Evolutionary conservation across 169 alveolate genomes (phyloP).

Genomic region (Ichthyophthirius multifiliis): DNA sequence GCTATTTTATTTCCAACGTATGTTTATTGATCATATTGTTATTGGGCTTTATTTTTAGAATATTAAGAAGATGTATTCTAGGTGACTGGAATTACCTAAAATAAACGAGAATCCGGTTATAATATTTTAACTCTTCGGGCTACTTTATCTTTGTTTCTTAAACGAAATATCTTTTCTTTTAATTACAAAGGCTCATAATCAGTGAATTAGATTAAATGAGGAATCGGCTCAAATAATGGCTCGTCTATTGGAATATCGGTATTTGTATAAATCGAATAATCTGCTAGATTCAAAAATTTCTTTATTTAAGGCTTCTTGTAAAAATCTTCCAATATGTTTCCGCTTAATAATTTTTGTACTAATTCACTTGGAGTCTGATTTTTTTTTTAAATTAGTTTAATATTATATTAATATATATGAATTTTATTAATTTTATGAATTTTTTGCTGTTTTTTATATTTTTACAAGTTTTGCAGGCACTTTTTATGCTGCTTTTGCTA

Average conservation of each 20-base stretch:
- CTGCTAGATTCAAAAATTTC: constrained; percentile 83
- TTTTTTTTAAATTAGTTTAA: not conserved
- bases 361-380: constrained; percentile 69
- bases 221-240: constrained; percentile 88
- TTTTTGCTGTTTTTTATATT: not conserved
- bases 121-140: constrained; percentile 86
- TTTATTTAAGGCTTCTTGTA: constrained; percentile 79
- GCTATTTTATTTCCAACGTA: constrained; percentile 51
- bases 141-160: constrained; percentile 86
- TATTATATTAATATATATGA: not conserved
- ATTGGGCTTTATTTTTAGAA: constrained; percentile 34
- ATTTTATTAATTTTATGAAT: not conserved
- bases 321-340: constrained; percentile 68
- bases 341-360: constrained; percentile 69
- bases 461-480: not conserved
- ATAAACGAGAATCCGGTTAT: constrained; percentile 85
- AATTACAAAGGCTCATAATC: constrained; percentile 85
- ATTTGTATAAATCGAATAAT: constrained; percentile 81
- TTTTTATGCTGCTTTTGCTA: not conserved
- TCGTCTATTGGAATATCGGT: constrained; percentile 85
- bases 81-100: constrained; percentile 65
- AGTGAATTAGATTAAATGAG: constrained; percentile 81
- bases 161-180: constrained; percentile 69
- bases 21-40: too few relatives aligned
- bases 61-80: constrained; percentile 23